Base-by-base conservation (phyloP, 1,284 basidiomycete genomes). In the Trametes hirsuta region DNA sequence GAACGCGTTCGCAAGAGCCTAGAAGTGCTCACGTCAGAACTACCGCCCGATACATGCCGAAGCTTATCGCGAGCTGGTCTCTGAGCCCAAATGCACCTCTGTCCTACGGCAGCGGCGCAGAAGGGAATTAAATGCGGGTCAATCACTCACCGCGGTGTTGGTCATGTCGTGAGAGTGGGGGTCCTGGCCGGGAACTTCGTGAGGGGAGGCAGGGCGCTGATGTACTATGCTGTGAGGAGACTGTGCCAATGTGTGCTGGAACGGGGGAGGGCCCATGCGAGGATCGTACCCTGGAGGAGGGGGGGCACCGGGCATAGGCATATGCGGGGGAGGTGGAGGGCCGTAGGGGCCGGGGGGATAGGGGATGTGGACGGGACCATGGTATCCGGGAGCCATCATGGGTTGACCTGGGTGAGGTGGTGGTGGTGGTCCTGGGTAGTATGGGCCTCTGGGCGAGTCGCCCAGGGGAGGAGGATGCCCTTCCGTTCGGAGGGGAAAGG, bases 121-220 rank as follows among this genome's bases (percentile, higher is more conserved):
- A 2, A 39, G 21, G 18, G 9, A 6, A 24, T 14, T 18, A 18
- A 50, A n/a, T 49, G 49, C n/a, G 11, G 12, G 37, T 6, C 6
- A 21, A 12, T 49, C 41, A 66, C 75, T 47, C 68, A 85, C 85
- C 66, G 83, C 83, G 4, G 86, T 82, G 70, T 81, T 86, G 45
- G 89, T 87, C 79, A 93, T 82, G 73, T 93, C 89, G 65, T 90
- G 85, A 6, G 85, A 82, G 60, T 87, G 83, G 9, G 91, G 91
- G 70, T 93, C 91, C 64, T 85, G 84, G 45, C 89, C 88, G 70
- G 85, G 86, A 69, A 86, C 80, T 62, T 85, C 83, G 39, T 72
- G 66, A 8, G 74, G 50, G 21, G 73, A 67, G 25, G 69, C 63
- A 25, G 76, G 73, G 12, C 72, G 37, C 25, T 41, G 65, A 4